Conservation (phyloP, 495 filamentous ascomycete genomes). For the Chaetomidium leptoderma region DNA sequence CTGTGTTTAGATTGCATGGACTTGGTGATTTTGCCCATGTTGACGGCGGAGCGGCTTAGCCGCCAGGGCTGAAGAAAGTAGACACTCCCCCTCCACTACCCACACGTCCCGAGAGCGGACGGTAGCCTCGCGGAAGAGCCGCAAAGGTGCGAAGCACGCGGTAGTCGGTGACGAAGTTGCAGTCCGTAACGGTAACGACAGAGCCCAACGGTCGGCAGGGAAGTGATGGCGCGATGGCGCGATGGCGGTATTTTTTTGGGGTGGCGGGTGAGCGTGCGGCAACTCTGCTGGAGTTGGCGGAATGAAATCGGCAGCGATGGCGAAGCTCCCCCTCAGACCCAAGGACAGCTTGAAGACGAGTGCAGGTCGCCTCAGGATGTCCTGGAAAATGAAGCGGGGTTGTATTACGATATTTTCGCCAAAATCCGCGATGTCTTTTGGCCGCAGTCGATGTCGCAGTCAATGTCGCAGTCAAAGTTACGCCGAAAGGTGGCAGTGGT, state of each 20-base stretch:
- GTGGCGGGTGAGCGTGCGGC: slow-evolving; percentile 14
- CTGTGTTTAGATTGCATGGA: slow-evolving; percentile 84
- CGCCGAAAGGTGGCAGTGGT: slow-evolving; percentile 13
- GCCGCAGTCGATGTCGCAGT: slow-evolving; percentile 16
- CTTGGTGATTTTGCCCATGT: slow-evolving; percentile 97
- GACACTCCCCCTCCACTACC: slow-evolving; percentile 49
- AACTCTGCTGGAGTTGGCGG: slow-evolving; percentile 2
- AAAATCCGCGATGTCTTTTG: background rate
- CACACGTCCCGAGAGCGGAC: slow-evolving; percentile 34
- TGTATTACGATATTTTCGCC: background rate
- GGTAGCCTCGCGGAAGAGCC: slow-evolving; percentile 34
- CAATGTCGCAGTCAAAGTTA: too few relatives aligned
- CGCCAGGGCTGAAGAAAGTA: slow-evolving; percentile 41
- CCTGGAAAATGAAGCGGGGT: background rate
- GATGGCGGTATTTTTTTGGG: background rate
- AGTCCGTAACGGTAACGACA: background rate
- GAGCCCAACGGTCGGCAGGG: background rate
- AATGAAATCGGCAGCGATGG: slow-evolving; percentile 16
- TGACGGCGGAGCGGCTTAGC: slow-evolving; percentile 54
- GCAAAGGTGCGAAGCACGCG: slow-evolving; percentile 26
- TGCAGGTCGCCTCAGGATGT: slow-evolving; percentile 34
- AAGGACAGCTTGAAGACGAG: slow-evolving; percentile 31
- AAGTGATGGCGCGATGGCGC: slow-evolving; percentile 4
- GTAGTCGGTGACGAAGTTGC: slow-evolving; percentile 4
- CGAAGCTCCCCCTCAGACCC: slow-evolving; percentile 22